Percentiles rank a stretch among this genome's conserved stretches.
phyloP scores from a whole-genome alignment of 345 rosid species.

The Eucalyptus globulus region DNA sequence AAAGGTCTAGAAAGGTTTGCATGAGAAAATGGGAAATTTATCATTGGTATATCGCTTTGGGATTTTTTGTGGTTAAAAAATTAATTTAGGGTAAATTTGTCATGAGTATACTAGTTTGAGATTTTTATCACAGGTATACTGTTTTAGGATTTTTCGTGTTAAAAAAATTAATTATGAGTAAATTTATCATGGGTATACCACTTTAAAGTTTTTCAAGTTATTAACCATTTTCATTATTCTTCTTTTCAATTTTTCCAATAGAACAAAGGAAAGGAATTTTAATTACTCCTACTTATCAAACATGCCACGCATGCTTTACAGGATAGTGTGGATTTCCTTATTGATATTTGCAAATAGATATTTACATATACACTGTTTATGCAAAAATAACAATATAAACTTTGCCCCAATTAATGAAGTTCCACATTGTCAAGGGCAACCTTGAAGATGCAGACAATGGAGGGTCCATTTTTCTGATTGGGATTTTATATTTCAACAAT shows the following conservation, averaged over 20 bases:
- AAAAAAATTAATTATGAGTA: accelerated
- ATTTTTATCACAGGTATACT: too few species aligned
- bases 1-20: too few species aligned
- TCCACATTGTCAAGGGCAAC: not conserved
- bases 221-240: not conserved
- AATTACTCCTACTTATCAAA: not conserved
- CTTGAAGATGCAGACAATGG: not conserved
- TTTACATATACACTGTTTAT: not conserved
- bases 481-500: not conserved
- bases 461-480: not conserved
- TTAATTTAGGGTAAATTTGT: too few species aligned
- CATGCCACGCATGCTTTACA: not conserved
- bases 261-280: not conserved
- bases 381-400: not conserved
- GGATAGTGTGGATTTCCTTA: not conserved
- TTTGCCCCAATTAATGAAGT: not conserved
- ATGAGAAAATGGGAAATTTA: too few species aligned
- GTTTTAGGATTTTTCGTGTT: too few species aligned
- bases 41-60: accelerated
- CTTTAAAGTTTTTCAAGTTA: too few species aligned
- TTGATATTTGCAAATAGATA: not conserved
- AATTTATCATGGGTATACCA: accelerated
- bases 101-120: too few species aligned
- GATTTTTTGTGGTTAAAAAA: too few species aligned
- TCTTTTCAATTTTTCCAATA: not conserved